Base-by-base conservation (phyloP, 805 yeast species). In the Kodamaea laetipori region DNA sequence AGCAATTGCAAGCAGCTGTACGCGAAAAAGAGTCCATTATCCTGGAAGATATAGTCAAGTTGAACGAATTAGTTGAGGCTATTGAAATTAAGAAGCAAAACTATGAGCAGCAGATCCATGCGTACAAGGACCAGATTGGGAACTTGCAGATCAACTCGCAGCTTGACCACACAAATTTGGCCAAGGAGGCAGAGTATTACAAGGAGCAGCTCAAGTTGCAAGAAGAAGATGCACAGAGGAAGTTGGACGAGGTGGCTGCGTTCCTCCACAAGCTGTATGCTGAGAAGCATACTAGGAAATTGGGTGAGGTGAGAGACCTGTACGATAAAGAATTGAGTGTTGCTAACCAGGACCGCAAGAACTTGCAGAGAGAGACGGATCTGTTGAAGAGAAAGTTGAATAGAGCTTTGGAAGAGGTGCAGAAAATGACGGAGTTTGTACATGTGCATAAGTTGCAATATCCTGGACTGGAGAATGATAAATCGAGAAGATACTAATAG, bases 251-350 rank as follows among this genome's bases (percentile, higher is more conserved):
- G 48, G 63, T 86, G 37, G 86, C 90, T 0, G 82, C 80, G 46
- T 87, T 82, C 52, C 66, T 86, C 8, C 86, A 86, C 55, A 71
- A 77, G 28, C 90, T 84, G 57, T 86, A 86, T 56, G 78, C 88
- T 2, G 80, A 83, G 39, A 86, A 87, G 57, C 95, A 87, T 56
- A 87, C 82, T 48, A 76, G 78, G 41, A 86, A 86, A 60, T 84
- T 86, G 6, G 73, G 74, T 10, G 75, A 79, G 24, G 65, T 82
- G 54, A 83, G 79, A 17, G 42, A 46, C 15, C 52, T 36, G 42
- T 50, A 48, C 26, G 54, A 50, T 15, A 46, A 42, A 12, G 52
- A 50, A 30, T 30, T 48, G 24, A 33, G 41, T 11, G 24, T 26
- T n/a, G 39, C 41, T 5, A 44, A 40, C n/a, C 24, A 31, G 6